Conservation (phyloP, 176 grass and related monocot species). For the Saccharum officinarum region DNA sequence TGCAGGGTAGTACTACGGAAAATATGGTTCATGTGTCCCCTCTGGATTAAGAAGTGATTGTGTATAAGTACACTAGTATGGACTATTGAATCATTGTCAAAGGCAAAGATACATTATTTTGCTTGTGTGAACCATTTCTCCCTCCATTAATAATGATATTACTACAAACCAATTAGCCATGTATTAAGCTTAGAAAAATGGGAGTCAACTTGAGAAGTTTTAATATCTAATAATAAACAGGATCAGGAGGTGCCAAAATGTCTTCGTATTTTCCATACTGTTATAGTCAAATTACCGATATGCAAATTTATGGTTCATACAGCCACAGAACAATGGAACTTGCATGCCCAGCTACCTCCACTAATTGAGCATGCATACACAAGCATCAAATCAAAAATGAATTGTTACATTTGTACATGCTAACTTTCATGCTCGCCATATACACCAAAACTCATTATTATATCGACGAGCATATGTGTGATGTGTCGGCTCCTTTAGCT, state of each 20-base stretch:
- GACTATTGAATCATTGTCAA: not conserved
- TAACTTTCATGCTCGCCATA: not conserved
- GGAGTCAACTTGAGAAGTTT: not conserved
- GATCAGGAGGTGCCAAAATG: not conserved
- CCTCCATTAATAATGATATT: not conserved
- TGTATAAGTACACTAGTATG: not conserved
- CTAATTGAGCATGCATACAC: not conserved
- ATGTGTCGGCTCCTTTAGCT: not conserved
- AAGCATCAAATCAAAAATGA: not conserved
- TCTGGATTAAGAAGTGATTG: no score
- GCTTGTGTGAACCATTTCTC: not conserved
- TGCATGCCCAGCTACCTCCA: not conserved
- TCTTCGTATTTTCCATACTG: not conserved
- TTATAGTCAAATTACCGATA: not conserved
- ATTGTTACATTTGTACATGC: not conserved
- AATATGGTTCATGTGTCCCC: no score
- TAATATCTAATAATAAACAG: not conserved
- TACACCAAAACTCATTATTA: not conserved
- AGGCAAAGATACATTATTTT: no score
- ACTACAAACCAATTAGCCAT: not conserved
- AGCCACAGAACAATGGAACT: not conserved
- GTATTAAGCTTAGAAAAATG: not conserved
- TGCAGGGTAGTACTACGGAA: no score
- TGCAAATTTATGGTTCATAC: not conserved
- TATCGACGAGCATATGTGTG: not conserved